A percentile compares a stretch with the other conserved stretches of the same genome.
phyloP scores from a whole-genome alignment of 2,329 filamentous ascomycete genomes.

The Grosmannia clavigera region DNA sequence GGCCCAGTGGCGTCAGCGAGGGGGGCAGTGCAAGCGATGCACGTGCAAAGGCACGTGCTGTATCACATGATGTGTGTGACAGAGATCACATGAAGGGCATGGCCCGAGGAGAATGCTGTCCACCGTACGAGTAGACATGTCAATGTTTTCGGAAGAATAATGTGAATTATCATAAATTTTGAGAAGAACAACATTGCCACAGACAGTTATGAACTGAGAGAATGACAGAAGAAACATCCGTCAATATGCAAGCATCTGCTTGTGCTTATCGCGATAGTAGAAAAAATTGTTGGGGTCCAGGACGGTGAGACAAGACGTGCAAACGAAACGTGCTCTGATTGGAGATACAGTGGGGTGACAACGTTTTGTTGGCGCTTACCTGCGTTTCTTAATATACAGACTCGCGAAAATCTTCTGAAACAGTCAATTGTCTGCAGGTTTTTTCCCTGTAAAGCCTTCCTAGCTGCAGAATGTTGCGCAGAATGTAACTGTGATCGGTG shows the following conservation, averaged over 20 bases:
- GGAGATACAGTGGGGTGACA: background rate
- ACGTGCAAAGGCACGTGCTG: background rate
- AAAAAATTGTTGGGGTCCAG: background rate
- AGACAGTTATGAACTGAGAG: too few species aligned
- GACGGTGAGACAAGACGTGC: background rate
- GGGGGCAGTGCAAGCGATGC: background rate
- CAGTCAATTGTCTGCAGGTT: background rate
- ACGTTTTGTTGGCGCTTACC: background rate
- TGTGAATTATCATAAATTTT: background rate
- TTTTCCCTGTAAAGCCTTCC: background rate
- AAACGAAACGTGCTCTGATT: background rate
- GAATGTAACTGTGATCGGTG: background rate
- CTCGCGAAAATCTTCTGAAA: background rate
- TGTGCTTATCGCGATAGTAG: background rate
- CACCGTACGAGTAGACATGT: too few species aligned
- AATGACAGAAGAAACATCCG: too few species aligned
- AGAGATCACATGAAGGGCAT: too few species aligned
- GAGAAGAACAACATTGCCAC: background rate
- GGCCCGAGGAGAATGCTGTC: too few species aligned
- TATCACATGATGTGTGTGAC: too few species aligned
- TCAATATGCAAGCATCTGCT: too few species aligned
- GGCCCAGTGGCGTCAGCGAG: background rate
- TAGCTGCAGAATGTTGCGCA: background rate
- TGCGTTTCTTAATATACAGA: background rate
- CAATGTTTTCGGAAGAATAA: too few species aligned